Conservation (phyloP, 176 grass and related monocot genomes). For the Triticum monococcum region DNA sequence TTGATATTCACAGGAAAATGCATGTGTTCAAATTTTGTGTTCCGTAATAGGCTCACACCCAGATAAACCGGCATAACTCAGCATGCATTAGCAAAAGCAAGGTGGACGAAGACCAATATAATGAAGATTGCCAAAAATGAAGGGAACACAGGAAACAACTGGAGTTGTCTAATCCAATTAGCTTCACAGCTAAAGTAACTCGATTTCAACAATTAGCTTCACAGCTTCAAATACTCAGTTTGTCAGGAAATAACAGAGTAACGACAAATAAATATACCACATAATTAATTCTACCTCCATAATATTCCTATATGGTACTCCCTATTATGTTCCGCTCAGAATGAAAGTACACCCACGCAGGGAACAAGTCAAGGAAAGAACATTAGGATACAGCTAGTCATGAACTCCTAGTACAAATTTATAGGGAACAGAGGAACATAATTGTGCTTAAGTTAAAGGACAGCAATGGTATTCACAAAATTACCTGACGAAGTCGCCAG, state of each 20-base stretch:
- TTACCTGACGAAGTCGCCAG: conserved; percentile 27
- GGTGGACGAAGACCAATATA: not conserved
- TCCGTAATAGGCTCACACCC: not conserved
- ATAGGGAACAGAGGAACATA: not conserved
- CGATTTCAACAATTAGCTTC: not conserved
- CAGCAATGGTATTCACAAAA: not conserved
- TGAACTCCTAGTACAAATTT: not conserved
- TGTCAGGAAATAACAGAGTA: not conserved
- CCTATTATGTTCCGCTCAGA: not conserved
- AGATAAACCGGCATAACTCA: not conserved
- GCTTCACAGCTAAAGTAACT: not conserved
- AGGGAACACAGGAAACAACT: not conserved
- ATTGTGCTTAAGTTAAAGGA: not conserved
- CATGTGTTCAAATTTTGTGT: not conserved
- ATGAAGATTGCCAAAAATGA: not conserved
- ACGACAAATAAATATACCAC: not conserved
- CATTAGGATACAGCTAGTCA: not conserved
- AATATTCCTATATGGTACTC: not conserved
- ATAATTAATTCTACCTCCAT: not conserved
- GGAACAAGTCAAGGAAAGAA: not conserved
- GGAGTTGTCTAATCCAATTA: not conserved
- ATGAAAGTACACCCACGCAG: not conserved
- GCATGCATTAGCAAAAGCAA: not conserved
- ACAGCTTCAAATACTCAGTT: not conserved
- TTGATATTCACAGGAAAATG: not conserved